Evolutionary conservation across 345 rosid species (phyloP), one percentile per base, ranked within the genome.

Genomic region (Nasturtium officinale): DNA sequence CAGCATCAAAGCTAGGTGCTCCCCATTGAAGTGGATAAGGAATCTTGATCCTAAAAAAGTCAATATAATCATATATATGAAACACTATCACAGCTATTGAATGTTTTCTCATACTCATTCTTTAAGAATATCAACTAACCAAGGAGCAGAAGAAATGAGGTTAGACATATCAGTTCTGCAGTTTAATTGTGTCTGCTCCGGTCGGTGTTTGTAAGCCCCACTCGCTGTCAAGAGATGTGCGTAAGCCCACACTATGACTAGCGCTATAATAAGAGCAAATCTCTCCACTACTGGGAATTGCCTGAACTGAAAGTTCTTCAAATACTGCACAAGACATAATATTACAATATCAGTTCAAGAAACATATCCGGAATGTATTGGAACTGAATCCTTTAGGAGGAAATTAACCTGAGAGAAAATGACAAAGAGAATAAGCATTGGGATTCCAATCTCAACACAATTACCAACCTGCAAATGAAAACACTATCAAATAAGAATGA

Each of bases 21-120:
- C 99, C 99, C 99, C 99, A 96, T 58, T 96, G 94, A 40, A 92
- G 98, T 82, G 99, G 99, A 81, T 91, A 96, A 28, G 98, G 99
- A 43, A 92, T 85, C 80, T 89, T 91, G 81, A 96, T 86, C 99
- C 99, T 95, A 30, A 20, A 54, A 26, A 25, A 0, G 2, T 18
- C 47, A 67, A 67, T 7, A 29, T n/a, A 59, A 59, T 23, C 59
- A 18, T 43, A 53, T 9, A 61, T 21, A 60, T 60, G 32, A 46
- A 18, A 50, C 58, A 43, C 59, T 35, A 58, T 58, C 23, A 58
- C 16, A 72, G 33, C 43, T 54, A 46, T 2, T 60, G 35, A 53
- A 59, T 58, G 11, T 46, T 30, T 1, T 16, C 30, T 11, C 2
- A 50, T 64, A 61, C 21, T 11, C 37, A 45, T 5, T 40, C 7